Conservation (phyloP, 192 early-diverging fungal species). For the Podila horticola region DNA sequence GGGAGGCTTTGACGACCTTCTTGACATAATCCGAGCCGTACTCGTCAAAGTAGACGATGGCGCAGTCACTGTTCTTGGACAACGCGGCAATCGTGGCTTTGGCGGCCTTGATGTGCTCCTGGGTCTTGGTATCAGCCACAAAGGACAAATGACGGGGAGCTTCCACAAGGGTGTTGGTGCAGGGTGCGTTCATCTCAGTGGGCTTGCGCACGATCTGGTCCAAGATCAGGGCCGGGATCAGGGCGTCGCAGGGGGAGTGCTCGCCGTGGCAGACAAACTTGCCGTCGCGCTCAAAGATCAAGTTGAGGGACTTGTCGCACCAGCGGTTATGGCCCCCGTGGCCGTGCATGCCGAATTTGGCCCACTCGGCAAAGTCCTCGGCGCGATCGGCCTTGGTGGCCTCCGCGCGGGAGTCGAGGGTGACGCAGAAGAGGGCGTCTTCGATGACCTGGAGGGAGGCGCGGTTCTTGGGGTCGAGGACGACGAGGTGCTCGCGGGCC, state of each 20-base stretch:
- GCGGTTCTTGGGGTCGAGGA: slow-evolving; percentile 67
- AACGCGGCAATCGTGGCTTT: slow-evolving; percentile 58
- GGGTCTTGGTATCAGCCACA: slow-evolving; percentile 44
- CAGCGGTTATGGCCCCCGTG: slow-evolving; percentile 85
- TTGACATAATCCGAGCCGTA: slow-evolving; percentile 86
- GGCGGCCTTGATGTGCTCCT: slow-evolving; percentile 56
- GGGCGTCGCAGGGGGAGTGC: slow-evolving; percentile 88
- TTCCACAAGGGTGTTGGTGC: slow-evolving; percentile 32
- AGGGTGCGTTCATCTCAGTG: slow-evolving; percentile 44
- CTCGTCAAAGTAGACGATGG: slow-evolving; percentile 69
- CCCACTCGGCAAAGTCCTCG: slow-evolving; percentile 57
- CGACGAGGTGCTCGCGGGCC: slow-evolving; percentile 73
- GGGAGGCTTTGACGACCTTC: slow-evolving; percentile 63
- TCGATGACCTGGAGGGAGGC: slow-evolving; percentile 73
- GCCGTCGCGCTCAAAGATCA: slow-evolving; percentile 81
- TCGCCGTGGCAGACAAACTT: slow-evolving; percentile 70
- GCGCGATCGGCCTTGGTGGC: slow-evolving; percentile 35
- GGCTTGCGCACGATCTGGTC: slow-evolving; percentile 60
- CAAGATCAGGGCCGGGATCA: slow-evolving; percentile 72
- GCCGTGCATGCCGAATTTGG: slow-evolving; percentile 67
- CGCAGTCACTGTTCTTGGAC: slow-evolving; percentile 70
- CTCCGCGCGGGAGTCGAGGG: slow-evolving; percentile 65
- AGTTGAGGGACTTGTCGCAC: slow-evolving; percentile 85
- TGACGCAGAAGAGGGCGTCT: slow-evolving; percentile 77
- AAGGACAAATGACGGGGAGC: slow-evolving; percentile 36